phyloP scores from a whole-genome alignment of 1,284 basidiomycete species.

The Volvariella surrecta region DNA sequence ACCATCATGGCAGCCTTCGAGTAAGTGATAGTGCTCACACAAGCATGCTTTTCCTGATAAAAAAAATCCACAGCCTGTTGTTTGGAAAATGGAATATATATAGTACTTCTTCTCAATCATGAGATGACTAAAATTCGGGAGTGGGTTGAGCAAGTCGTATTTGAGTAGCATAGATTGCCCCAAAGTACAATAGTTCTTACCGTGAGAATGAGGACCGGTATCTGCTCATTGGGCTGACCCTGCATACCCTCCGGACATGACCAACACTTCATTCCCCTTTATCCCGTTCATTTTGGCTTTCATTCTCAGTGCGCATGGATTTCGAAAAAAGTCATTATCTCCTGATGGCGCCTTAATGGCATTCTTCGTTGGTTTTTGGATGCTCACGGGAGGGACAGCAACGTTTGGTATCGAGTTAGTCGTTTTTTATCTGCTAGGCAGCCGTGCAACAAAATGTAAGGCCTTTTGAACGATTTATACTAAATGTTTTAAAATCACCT shows the following conservation, averaged over 20 bases:
- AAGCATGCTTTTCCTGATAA: not conserved
- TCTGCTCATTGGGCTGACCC: not conserved
- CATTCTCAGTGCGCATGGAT: slow-evolving; percentile 35
- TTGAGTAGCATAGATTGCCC: too few species aligned
- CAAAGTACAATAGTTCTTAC: too few species aligned
- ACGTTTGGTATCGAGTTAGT: slow-evolving; percentile 71
- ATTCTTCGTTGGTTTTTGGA: slow-evolving; percentile 62
- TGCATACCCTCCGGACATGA: too few species aligned
- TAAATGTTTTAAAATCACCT: not conserved
- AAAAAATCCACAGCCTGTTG: slow-evolving; percentile 16
- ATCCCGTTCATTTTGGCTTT: slow-evolving; percentile 24
- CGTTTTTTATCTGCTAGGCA: slow-evolving; percentile 77
- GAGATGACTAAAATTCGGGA: not conserved
- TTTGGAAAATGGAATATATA: slow-evolving; percentile 24
- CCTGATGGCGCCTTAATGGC: slow-evolving; percentile 70
- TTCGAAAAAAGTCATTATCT: slow-evolving; percentile 50
- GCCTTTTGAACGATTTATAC: slow-evolving; percentile 2
- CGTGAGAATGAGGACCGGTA: not conserved
- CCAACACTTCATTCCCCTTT: too few species aligned
- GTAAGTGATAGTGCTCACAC: slow-evolving; percentile 35
- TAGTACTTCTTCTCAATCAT: slow-evolving; percentile 5
- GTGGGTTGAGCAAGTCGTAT: too few species aligned
- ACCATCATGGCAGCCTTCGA: slow-evolving; percentile 87
- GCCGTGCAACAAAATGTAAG: slow-evolving; percentile 75
- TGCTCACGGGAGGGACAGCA: slow-evolving; percentile 51